Conservation (phyloP, 345 rosid genomes). For the Pugionium dolabratum region DNA sequence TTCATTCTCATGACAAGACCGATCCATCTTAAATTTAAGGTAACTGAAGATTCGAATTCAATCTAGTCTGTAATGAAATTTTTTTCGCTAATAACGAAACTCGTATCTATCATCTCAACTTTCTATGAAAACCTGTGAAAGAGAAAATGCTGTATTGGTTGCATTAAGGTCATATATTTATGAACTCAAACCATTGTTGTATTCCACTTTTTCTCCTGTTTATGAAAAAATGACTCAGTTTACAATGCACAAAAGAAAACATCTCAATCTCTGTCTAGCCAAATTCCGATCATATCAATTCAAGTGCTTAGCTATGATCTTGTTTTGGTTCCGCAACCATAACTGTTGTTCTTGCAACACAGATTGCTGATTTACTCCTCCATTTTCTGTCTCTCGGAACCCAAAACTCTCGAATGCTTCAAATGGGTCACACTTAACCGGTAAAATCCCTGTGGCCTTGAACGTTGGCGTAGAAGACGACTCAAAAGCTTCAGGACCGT, state of each 20-base stretch:
- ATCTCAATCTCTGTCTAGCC: conserved; percentile 29
- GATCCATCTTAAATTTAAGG: too few species aligned
- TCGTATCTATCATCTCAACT: too few species aligned
- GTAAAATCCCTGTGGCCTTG: conserved; percentile 7
- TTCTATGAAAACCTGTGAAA: too few species aligned
- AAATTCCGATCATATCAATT: conserved; percentile 33
- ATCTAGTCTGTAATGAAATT: too few species aligned
- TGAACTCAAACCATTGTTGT: conserved; percentile 14
- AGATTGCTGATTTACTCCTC: conserved; percentile 42
- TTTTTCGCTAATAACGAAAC: too few species aligned
- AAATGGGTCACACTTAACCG: conserved; percentile 54
- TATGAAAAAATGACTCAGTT: conserved; percentile 15
- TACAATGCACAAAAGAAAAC: conserved; percentile 23
- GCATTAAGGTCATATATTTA: too few species aligned
- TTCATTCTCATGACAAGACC: too few species aligned
- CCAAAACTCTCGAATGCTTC: conserved; percentile 42
- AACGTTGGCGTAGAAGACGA: conserved; percentile 38
- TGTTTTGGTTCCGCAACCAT: conserved; percentile 75
- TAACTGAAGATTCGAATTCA: too few species aligned
- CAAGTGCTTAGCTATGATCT: conserved; percentile 63
- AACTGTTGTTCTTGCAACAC: conserved; percentile 57
- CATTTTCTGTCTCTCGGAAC: conserved; percentile 34
- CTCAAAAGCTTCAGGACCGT: conserved; percentile 36
- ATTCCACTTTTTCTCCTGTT: conserved; percentile 29
- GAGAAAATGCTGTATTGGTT: too few species aligned